Base-by-base conservation (phyloP, 1,284 basidiomycete genomes). In the Ustilago curta region DNA sequence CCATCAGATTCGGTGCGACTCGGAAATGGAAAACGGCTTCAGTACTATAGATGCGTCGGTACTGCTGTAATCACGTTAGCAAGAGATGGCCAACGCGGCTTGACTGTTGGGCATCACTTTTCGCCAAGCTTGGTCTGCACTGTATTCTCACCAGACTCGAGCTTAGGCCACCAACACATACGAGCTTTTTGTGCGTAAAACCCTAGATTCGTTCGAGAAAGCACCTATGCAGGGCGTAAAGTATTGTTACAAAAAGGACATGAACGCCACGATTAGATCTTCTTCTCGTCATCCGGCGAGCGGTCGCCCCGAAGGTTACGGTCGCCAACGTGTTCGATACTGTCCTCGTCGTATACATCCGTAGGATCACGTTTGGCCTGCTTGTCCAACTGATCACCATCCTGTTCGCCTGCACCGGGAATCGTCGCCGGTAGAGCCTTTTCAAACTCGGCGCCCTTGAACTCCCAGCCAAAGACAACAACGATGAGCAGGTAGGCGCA, bases 381-480 rank as follows among this genome's bases (percentile, higher is more conserved):
- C 8, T 40, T 42, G 4, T 37, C 52, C 11, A 68, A 14, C 4
- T 61, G 43, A 6, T 23, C 51, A 1, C n/a, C 42, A n/a, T 75
- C 68, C 60, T 67, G 56, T n/a, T 70, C 53, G 8, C 63, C 64
- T 4, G 59, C 63, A 27, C 68, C 68, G 2, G 59, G 53, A 8
- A 68, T 50, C n/a, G 63, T 68, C 1, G 68, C 73, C 0, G 64
- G 63, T 8, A 61, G 52, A 16, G 58, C 71, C 40, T 66, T 57
- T 40, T 95, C 93, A 79, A 95, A 95, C 84, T 92, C 91, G 7
- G 90, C 88, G 11, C 91, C 90, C 81, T 93, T 92, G 40, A 71
- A 73, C 61, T 83, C 80, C 35, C 71, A 58, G 11, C 81, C 82
- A 45, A 82, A 70, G 42, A 59, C 54, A 35, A 81, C 72, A n/a